Percentiles rank a stretch among this genome's conserved stretches.
phyloP scores from a whole-genome alignment of 2,329 filamentous ascomycete genomes.

The Sphaerostilbella broomeana region DNA sequence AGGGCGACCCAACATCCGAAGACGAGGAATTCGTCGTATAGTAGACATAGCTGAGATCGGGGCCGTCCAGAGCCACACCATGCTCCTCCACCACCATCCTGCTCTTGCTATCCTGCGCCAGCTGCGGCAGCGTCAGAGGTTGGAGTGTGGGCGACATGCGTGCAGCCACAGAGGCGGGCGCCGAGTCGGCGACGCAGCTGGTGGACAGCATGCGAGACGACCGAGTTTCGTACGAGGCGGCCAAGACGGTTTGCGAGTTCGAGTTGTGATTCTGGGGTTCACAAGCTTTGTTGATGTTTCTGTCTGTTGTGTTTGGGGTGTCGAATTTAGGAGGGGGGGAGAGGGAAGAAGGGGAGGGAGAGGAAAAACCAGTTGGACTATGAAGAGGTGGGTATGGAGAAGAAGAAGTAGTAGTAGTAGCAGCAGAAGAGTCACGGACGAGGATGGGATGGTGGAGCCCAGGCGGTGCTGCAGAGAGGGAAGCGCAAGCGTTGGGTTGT shows the following conservation, averaged over 20 bases:
- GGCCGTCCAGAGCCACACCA: slow-evolving; percentile 27
- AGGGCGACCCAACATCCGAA: slow-evolving; percentile 63
- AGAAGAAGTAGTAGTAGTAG: background rate
- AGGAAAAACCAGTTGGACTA: background rate
- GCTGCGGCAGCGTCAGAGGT: slow-evolving; percentile 47
- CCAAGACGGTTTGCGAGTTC: no score
- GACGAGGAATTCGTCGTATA: slow-evolving; percentile 48
- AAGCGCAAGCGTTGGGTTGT: background rate
- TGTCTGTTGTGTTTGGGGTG: slow-evolving; percentile 6
- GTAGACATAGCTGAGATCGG: slow-evolving; percentile 34
- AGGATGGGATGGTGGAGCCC: slow-evolving; percentile 3
- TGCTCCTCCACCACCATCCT: slow-evolving; percentile 37
- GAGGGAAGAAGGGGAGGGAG: background rate
- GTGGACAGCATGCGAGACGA: background rate
- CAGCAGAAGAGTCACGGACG: slow-evolving; percentile 1
- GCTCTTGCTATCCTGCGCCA: slow-evolving; percentile 45
- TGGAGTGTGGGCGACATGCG: slow-evolving; percentile 45
- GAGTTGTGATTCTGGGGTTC: no score
- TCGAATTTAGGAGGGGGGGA: background rate
- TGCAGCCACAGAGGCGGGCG: slow-evolving; percentile 7
- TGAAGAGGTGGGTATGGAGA: slow-evolving; percentile 1
- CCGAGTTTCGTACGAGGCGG: no score
- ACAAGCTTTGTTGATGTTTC: no score
- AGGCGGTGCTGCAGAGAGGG: no score
- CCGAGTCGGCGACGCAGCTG: slow-evolving; percentile 2